Evolutionary conservation across 495 filamentous ascomycete species (phyloP).

Genomic region (Xylaria bambusicola): DNA sequence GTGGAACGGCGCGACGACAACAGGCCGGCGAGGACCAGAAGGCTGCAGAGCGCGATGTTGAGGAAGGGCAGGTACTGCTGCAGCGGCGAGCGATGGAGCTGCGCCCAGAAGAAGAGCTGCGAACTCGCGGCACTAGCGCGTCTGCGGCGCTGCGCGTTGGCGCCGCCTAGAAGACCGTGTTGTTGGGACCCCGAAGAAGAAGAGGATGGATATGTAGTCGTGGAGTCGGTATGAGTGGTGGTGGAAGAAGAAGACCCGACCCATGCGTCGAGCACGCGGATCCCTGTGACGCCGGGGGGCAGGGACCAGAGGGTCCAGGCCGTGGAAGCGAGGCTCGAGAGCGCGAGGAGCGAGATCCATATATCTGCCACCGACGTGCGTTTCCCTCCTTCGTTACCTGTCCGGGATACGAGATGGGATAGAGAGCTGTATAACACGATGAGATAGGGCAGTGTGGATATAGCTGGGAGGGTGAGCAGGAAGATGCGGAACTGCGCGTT

Average conservation of each 20-base stretch:
- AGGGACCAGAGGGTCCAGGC: slow-evolving; percentile 51
- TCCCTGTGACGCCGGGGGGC: slow-evolving; percentile 41
- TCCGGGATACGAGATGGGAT: background rate
- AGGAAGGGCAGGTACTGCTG: slow-evolving; percentile 50
- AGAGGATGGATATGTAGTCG: too few relatives aligned
- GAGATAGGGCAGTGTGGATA: slow-evolving; percentile 55
- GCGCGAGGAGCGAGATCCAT: slow-evolving; percentile 54
- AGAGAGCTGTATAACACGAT: slow-evolving; percentile 42
- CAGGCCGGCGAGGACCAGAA: slow-evolving; percentile 40
- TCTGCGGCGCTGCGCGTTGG: slow-evolving; percentile 14
- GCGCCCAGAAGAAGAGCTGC: slow-evolving; percentile 7
- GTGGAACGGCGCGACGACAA: slow-evolving; percentile 20
- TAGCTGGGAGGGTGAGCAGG: slow-evolving; percentile 60
- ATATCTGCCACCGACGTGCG: slow-evolving; percentile 13
- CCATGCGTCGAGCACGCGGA: slow-evolving; percentile 36
- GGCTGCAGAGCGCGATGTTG: slow-evolving; percentile 44
- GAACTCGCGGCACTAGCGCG: slow-evolving; percentile 23
- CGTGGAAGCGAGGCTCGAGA: slow-evolving; percentile 62
- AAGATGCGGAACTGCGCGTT: slow-evolving; percentile 60
- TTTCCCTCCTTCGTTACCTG: background rate
- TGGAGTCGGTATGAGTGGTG: background rate
- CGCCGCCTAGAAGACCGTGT: background rate
- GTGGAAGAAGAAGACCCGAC: too few relatives aligned
- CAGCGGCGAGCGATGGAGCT: slow-evolving; percentile 36
- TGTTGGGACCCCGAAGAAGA: too few relatives aligned